Base-by-base conservation (phyloP, 495 filamentous ascomycete species). In the Aspergillus sclerotiicarbonarius region DNA sequence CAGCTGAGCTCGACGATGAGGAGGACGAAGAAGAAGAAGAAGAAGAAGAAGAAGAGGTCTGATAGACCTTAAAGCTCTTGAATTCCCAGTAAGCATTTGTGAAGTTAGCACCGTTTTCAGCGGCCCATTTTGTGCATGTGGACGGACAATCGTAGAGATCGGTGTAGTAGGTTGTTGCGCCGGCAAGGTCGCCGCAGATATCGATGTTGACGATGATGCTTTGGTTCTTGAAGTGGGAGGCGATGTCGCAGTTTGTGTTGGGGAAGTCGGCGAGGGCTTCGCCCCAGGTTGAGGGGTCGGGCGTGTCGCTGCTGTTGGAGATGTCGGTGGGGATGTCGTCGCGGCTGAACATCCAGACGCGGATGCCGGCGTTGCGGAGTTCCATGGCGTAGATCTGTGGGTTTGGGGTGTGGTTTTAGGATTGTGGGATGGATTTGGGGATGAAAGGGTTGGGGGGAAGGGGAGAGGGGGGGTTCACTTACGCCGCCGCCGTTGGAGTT, bases 131-230 rank as follows among this genome's bases (percentile, higher is more conserved):
- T 20, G 60, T 47, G 54, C 79, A 82, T 0, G 63, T 72, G 1
- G 62, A 74, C 4, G 79, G 79, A 66, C 79, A 82, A 8, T 66
- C 45, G 31, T 71, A 74, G 59, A 75, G 57, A n/a, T 70, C 51
- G 8, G 60, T 69, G 57, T 82, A 82, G 41, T 67, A 69, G 50
- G 61, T 7, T 54, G 33, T 35, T 62, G 56, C 9, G 4, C 63
- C 77, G 4, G 69, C 78, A 37, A 72, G 63, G 12, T 71, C 47
- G 0, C 79, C 79, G 52, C 79, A 82, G 3, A 82, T 67, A 60
- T 80, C 77, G 55, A 81, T 82, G 57, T 82, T 81, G 1, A 65
- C 75, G 55, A 82, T 75, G 54, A 82, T 82, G 57, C 73, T 77
- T 59, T 78, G 72, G 49, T 82, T 82, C 39, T 54, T 62, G 67